Evolutionary conservation across 75 land plant genomes (phyloP).

Genomic region (Selaginella tamariscina): DNA sequence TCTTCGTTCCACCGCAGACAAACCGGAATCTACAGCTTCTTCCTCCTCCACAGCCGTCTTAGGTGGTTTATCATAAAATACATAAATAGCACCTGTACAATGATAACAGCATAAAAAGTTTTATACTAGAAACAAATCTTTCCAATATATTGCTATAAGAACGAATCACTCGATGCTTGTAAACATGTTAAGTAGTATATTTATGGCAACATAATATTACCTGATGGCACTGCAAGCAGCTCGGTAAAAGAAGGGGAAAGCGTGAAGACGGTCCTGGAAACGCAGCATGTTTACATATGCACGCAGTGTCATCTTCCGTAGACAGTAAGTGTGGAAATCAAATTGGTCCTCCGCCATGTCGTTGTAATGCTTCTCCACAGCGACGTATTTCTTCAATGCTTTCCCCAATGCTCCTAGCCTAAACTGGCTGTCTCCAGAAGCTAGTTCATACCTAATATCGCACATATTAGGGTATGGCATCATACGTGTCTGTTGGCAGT

Average conservation of each 20-base stretch:
- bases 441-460: conserved; percentile 33
- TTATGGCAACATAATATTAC: conserved; percentile 21
- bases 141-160: background rate
- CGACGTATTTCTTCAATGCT: conserved; percentile 85
- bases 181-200: background rate
- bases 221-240: conserved; percentile 91
- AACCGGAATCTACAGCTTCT: conserved; percentile 59
- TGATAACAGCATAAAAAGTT: too few species aligned
- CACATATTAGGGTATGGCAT: background rate
- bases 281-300: conserved; percentile 84
- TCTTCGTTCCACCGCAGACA: conserved; percentile 78
- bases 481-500: too few species aligned
- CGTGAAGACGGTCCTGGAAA: conserved; percentile 90
- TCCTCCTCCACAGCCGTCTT: conserved; percentile 61
- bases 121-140: too few species aligned
- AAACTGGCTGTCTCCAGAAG: conserved; percentile 91
- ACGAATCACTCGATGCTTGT: background rate
- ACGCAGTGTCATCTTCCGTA: conserved; percentile 93
- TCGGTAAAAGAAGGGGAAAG: conserved; percentile 70
- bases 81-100: conserved; percentile 75
- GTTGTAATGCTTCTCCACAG: conserved; percentile 95
- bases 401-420: conserved; percentile 83
- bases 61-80: conserved; percentile 68
- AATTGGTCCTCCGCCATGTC: conserved; percentile 98
- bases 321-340: conserved; percentile 96